Conservation (phyloP, 2,329 filamentous ascomycete genomes). For the Elsinoe perseae region DNA sequence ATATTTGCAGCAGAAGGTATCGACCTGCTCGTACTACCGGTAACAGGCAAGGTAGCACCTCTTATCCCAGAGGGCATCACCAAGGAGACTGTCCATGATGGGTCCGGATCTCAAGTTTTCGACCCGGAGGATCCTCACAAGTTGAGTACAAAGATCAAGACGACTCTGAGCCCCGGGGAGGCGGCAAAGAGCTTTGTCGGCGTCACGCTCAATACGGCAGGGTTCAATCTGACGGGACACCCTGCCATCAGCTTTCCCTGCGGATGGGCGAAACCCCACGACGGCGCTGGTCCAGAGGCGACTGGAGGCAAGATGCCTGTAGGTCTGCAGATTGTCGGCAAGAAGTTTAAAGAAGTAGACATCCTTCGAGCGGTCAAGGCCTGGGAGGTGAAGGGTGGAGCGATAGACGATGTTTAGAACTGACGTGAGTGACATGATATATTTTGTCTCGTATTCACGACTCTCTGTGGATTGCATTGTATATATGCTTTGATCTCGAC, state of each 20-base stretch:
- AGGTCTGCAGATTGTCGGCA: constrained; percentile 33
- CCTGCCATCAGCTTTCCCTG: constrained; percentile 44
- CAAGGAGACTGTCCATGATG: constrained; percentile 17
- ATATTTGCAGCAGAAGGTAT: constrained; percentile 32
- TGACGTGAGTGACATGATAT: too few species aligned
- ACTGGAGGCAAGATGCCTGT: constrained; percentile 28
- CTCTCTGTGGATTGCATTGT: too few species aligned
- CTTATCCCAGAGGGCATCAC: constrained; percentile 30
- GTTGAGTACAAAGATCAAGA: constrained; percentile 27
- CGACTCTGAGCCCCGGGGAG: constrained; percentile 34
- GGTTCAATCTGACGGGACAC: constrained; percentile 47
- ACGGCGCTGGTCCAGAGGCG: constrained; percentile 15
- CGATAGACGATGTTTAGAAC: constrained; percentile 9
- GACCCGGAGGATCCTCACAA: constrained; percentile 16
- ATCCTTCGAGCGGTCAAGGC: constrained; percentile 31
- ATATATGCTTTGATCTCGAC: too few species aligned
- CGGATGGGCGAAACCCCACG: constrained; percentile 26
- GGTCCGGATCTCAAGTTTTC: background rate
- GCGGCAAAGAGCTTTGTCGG: constrained; percentile 34
- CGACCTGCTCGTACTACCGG: constrained; percentile 45
- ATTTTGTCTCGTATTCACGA: too few species aligned
- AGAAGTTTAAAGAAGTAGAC: constrained; percentile 29
- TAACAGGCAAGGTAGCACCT: constrained; percentile 40
- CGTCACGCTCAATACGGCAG: constrained; percentile 37
- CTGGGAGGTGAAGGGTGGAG: constrained; percentile 29